Conservation (phyloP, 2,329 filamentous ascomycete species). For the Ambrosiella beaveri region DNA sequence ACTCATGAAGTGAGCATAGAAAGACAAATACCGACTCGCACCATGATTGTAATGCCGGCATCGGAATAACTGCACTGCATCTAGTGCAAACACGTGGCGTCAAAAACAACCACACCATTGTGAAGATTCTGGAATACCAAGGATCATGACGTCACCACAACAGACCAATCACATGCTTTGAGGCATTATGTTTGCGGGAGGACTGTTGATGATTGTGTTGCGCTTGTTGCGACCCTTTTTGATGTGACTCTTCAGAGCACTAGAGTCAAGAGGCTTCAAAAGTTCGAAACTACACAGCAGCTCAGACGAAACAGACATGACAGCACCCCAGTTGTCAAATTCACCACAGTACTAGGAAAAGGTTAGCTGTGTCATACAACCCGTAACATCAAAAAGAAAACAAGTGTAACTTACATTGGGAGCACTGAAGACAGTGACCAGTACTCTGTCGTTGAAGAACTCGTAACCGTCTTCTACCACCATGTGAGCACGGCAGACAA, state of each 20-base stretch:
- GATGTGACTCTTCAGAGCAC: constrained; percentile 92
- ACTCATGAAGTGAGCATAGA: too few relatives aligned
- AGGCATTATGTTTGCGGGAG: constrained; percentile 20
- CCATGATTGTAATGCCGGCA: too few relatives aligned
- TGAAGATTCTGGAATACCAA: too few relatives aligned
- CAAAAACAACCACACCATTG: too few relatives aligned
- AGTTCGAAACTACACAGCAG: constrained; percentile 93
- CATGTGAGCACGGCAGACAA: constrained; percentile 97
- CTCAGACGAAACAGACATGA: constrained; percentile 93
- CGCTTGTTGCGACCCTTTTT: constrained; percentile 94
- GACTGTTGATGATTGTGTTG: constrained; percentile 89
- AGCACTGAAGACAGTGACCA: constrained; percentile 94
- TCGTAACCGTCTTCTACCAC: constrained; percentile 98
- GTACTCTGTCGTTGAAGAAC: constrained; percentile 86
- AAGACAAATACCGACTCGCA: too few relatives aligned
- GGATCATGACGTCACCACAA: too few relatives aligned
- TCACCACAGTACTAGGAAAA: constrained; percentile 73
- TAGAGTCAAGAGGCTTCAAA: constrained; percentile 88
- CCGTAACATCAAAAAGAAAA: background rate
- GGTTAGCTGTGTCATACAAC: constrained; percentile 17
- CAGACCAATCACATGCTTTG: constrained; percentile 10
- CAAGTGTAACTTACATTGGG: constrained; percentile 60
- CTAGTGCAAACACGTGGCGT: too few relatives aligned
- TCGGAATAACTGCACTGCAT: too few relatives aligned
- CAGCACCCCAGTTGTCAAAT: constrained; percentile 97